Evolutionary conservation across 257 asterid species (phyloP).

Genomic region (Jacaranda mimosifolia): DNA sequence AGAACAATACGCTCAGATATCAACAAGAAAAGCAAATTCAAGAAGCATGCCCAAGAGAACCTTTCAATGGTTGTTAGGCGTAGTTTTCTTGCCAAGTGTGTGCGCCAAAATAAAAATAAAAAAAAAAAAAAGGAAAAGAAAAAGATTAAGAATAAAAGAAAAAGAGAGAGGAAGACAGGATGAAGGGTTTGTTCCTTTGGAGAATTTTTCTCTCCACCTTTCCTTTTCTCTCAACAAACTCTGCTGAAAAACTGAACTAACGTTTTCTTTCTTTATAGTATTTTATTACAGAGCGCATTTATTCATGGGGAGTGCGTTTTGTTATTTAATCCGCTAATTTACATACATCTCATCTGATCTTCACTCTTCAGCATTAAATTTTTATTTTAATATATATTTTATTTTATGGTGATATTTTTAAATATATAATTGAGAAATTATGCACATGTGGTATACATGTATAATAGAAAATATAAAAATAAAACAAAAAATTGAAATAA

Average conservation of each 20-base stretch:
- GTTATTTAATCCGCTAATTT: background rate
- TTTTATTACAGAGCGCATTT: conserved; percentile 27
- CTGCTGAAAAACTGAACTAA: conserved; percentile 38
- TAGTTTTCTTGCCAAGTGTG: conserved; percentile 55
- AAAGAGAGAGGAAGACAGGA: background rate
- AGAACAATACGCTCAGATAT: conserved; percentile 38
- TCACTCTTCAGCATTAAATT: too few relatives aligned
- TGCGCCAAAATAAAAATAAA: conserved; percentile 36
- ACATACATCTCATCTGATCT: too few relatives aligned
- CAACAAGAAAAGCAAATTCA: conserved; percentile 43
- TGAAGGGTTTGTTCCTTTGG: conserved; percentile 12
- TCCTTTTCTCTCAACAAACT: conserved; percentile 61
- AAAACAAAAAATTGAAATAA: too few relatives aligned
- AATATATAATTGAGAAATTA: too few relatives aligned
- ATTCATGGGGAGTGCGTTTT: conserved; percentile 9
- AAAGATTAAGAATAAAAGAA: conserved; percentile 30
- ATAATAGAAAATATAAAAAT: too few relatives aligned
- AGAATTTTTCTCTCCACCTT: conserved; percentile 54
- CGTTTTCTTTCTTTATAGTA: conserved; percentile 11
- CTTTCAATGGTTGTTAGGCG: conserved; percentile 50
- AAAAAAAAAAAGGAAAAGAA: background rate
- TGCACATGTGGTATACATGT: too few relatives aligned
- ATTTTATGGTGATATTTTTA: too few relatives aligned
- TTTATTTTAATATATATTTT: too few relatives aligned
- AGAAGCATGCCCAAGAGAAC: conserved; percentile 41